Conservation (phyloP, 805 yeast species). For the Candida xyloterini region DNA sequence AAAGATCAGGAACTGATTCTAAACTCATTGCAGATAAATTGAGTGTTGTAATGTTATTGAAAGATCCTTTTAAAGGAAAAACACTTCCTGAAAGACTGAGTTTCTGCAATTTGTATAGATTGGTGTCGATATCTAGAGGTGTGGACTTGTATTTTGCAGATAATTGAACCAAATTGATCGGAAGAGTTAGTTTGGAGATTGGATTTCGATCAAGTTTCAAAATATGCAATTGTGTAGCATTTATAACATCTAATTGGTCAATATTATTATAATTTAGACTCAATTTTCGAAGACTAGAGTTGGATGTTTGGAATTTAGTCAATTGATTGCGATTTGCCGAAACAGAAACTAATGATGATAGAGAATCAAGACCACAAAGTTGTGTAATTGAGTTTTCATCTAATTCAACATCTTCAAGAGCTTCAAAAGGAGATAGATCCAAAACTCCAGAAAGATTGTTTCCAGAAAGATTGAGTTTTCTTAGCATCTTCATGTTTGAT, state of each 20-base stretch:
- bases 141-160: conserved; percentile 32
- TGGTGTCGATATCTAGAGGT: conserved; percentile 26
- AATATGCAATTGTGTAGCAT: conserved; percentile 39
- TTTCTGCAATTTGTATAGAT: conserved; percentile 26
- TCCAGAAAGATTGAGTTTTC: conserved; percentile 38
- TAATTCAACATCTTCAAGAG: conserved; percentile 43
- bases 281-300: conserved; percentile 36
- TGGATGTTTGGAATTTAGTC: conserved; percentile 21
- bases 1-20: conserved; percentile 39
- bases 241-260: conserved; percentile 30
- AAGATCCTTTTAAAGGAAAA: conserved; percentile 12
- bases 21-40: conserved; percentile 48
- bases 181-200: conserved; percentile 30
- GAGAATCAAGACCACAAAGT: conserved; percentile 36
- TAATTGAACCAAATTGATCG: conserved; percentile 39
- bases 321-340: conserved; percentile 43
- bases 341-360: conserved; percentile 37
- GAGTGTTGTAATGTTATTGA: conserved; percentile 38
- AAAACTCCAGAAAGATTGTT: conserved; percentile 37
- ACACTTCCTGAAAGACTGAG: conserved; percentile 36
- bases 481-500: conserved; percentile 37
- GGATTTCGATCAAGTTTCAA: conserved; percentile 44
- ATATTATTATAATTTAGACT: conserved; percentile 39
- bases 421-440: conserved; percentile 23
- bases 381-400: conserved; percentile 39